Evolutionary conservation across 305 asterid genomes (phyloP).

Genomic region (Fraxinus albicans): DNA sequence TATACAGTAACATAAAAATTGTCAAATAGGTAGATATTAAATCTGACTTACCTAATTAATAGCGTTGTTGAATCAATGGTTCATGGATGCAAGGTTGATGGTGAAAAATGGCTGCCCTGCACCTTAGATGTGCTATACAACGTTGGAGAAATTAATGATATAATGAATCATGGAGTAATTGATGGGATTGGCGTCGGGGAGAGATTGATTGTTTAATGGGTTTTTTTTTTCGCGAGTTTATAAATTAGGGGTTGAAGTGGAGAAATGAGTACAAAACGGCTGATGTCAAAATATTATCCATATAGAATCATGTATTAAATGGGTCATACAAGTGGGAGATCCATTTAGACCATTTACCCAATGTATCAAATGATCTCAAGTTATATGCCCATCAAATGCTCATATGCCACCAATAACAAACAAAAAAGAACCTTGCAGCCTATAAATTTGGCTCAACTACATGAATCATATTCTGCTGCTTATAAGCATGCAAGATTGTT

Average conservation of each 20-base stretch:
- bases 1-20: background rate
- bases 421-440: background rate
- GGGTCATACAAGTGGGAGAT: background rate
- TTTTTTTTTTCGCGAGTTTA: background rate
- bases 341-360: background rate
- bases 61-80: background rate
- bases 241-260: background rate
- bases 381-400: background rate
- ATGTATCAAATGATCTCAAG: background rate
- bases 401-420: background rate
- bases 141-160: background rate
- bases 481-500: background rate
- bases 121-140: background rate
- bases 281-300: background rate
- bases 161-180: background rate
- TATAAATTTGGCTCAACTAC: background rate
- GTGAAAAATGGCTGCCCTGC: background rate
- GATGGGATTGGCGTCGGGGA: background rate
- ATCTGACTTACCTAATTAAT: background rate
- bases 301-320: background rate
- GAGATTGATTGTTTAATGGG: background rate
- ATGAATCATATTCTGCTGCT: background rate
- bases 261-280: background rate
- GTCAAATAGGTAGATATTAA: background rate
- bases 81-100: background rate